Evolutionary conservation across 208 protist species (phyloP).

Genomic region (Crithidia brevicula): DNA sequence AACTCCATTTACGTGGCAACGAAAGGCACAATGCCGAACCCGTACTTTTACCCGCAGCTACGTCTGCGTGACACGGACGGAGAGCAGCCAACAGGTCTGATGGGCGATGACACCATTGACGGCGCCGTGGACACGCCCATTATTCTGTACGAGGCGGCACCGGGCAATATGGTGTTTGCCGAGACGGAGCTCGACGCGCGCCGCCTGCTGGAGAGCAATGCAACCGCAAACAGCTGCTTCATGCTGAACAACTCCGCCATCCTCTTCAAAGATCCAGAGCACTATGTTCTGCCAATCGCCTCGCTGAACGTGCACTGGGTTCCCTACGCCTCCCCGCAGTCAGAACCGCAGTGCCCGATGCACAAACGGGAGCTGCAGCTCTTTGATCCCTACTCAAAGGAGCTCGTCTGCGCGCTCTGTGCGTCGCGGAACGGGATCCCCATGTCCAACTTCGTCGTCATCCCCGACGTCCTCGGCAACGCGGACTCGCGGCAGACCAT

Average conservation of each 20-base stretch:
- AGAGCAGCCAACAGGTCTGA: slow-evolving; percentile 1
- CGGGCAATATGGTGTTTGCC: slow-evolving; percentile 88
- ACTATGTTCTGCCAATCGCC: slow-evolving; percentile 72
- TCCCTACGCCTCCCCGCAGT: slow-evolving; percentile 60
- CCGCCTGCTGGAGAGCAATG: slow-evolving; percentile 53
- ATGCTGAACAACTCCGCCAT: slow-evolving; percentile 69
- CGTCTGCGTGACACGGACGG: slow-evolving; percentile 62
- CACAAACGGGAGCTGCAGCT: slow-evolving; percentile 82
- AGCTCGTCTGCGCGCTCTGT: slow-evolving; percentile 82
- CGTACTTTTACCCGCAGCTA: slow-evolving; percentile 81
- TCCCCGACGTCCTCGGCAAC: slow-evolving; percentile 76
- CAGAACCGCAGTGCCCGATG: slow-evolving; percentile 79
- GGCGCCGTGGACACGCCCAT: slow-evolving; percentile 65
- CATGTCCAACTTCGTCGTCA: slow-evolving; percentile 60
- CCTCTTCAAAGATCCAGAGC: slow-evolving; percentile 67
- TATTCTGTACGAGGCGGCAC: slow-evolving; percentile 82
- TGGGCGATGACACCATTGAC: slow-evolving; percentile 10
- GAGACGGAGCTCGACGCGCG: slow-evolving; percentile 72
- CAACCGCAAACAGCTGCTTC: slow-evolving; percentile 73
- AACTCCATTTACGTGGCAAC: slow-evolving; percentile 86
- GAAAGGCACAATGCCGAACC: slow-evolving; percentile 72
- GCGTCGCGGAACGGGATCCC: slow-evolving; percentile 43
- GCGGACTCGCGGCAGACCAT: slow-evolving; percentile 66
- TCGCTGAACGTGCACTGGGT: slow-evolving; percentile 77
- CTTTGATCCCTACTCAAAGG: slow-evolving; percentile 78